Percentiles rank a stretch among this genome's conserved stretches.
Evolutionary conservation across 169 alveolate genomes (phyloP).

Genomic region (Babesia sp.): DNA sequence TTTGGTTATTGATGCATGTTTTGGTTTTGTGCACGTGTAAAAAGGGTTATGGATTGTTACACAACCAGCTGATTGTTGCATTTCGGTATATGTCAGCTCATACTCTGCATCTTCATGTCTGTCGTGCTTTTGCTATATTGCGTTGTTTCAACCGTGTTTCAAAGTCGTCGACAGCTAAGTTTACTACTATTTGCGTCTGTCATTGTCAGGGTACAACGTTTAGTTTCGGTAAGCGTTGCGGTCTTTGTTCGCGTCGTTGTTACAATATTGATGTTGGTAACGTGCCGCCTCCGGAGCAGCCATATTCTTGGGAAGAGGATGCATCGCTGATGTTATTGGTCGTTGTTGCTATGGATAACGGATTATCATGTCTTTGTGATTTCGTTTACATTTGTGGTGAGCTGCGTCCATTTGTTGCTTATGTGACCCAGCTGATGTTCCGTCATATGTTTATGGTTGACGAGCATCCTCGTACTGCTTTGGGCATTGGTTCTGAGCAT

Average conservation of each 20-base stretch:
- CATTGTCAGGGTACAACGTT: slow-evolving; percentile 46
- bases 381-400: slow-evolving; percentile 14
- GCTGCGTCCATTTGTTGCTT: slow-evolving; percentile 30
- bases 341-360: slow-evolving; percentile 25
- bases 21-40: slow-evolving; percentile 14
- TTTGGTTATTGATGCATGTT: slow-evolving; percentile 47
- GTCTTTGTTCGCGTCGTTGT: slow-evolving; percentile 15
- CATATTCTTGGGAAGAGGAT: slow-evolving; percentile 40
- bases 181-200: slow-evolving; percentile 41
- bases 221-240: slow-evolving; percentile 45
- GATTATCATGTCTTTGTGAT: slow-evolving; percentile 20
- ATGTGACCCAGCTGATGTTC: slow-evolving; percentile 47
- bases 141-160: neutral
- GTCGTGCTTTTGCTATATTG: slow-evolving; percentile 43
- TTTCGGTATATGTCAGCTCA: slow-evolving; percentile 2
- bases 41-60: neutral
- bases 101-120: slow-evolving; percentile 39
- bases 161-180: neutral
- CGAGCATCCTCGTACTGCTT: neutral
- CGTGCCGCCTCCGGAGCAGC: slow-evolving; percentile 1
- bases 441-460: slow-evolving; percentile 24
- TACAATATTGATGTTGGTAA: slow-evolving; percentile 7
- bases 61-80: neutral
- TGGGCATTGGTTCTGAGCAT: neutral
- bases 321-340: slow-evolving; percentile 45